Conservation (phyloP, 1,139 yeast genomes). For the Protomyces arabidopsidicola region DNA sequence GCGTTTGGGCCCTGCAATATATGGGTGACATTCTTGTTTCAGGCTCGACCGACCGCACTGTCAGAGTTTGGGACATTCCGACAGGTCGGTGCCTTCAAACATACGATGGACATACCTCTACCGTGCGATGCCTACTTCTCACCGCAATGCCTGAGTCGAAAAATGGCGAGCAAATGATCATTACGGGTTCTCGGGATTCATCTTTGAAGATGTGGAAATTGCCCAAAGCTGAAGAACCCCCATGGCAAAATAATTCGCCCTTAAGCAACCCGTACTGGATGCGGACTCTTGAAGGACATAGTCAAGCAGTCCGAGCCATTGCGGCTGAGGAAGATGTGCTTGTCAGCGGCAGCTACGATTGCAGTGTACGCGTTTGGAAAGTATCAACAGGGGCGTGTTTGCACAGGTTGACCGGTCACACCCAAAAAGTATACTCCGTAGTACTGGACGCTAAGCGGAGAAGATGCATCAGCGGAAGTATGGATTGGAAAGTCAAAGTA, state of each 20-base stretch:
- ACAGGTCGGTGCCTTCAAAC: conserved; percentile 77
- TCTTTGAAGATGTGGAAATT: conserved; percentile 85
- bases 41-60: conserved; percentile 89
- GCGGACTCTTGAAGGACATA: conserved; percentile 76
- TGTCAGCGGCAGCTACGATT: conserved; percentile 87
- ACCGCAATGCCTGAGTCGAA: conserved; percentile 60
- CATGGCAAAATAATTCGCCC: neutral
- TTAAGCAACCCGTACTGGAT: conserved; percentile 64
- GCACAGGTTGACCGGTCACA: conserved; percentile 74
- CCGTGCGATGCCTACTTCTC: conserved; percentile 88
- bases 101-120: conserved; percentile 87
- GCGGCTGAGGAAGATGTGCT: conserved; percentile 80
- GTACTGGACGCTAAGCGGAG: conserved; percentile 70
- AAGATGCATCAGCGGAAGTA: conserved; percentile 84
- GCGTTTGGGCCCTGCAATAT: conserved; percentile 97
- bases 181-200: conserved; percentile 86
- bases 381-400: conserved; percentile 67
- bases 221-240: conserved; percentile 50
- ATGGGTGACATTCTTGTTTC: conserved; percentile 72
- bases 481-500: conserved; percentile 81
- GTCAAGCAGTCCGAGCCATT: conserved; percentile 81
- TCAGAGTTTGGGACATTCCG: conserved; percentile 80
- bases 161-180: conserved; percentile 51
- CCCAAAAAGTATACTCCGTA: conserved; percentile 80
- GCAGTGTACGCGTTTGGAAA: conserved; percentile 90